Evolutionary conservation across 2,329 filamentous ascomycete species (phyloP).

Genomic region (Hypoxylon sp.): DNA sequence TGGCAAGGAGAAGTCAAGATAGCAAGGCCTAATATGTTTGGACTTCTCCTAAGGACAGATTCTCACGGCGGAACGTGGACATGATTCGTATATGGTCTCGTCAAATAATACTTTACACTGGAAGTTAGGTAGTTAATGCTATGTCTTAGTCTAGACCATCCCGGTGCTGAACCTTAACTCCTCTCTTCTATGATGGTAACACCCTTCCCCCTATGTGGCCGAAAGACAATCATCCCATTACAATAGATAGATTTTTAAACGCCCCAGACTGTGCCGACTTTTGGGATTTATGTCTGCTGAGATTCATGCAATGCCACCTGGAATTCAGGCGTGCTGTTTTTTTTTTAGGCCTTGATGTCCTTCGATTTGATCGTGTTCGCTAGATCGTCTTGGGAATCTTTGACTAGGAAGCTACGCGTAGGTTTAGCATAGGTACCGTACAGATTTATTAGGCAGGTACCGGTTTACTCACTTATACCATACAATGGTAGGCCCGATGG

Average conservation of each 20-base stretch:
- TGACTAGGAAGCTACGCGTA: conserved; percentile 79
- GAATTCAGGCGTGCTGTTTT: background rate
- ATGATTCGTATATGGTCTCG: background rate
- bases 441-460: background rate
- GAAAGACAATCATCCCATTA: conserved; percentile 32
- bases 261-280: conserved; percentile 13
- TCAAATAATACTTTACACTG: conserved; percentile 6
- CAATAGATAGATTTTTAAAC: conserved; percentile 31
- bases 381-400: conserved; percentile 86
- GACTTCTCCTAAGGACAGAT: background rate
- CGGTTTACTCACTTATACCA: conserved; percentile 87
- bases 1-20: background rate
- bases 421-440: conserved; percentile 12
- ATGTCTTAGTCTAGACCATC: conserved; percentile 30
- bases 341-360: conserved; percentile 74
- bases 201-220: conserved; percentile 21
- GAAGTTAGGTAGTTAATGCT: conserved; percentile 34
- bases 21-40: background rate
- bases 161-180: conserved; percentile 30
- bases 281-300: conserved; percentile 22
- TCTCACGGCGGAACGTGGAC: background rate
- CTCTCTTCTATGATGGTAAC: conserved; percentile 29
- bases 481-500: conserved; percentile 85
- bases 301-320: conserved; percentile 8
- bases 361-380: conserved; percentile 62